A percentile compares a stretch with the other conserved stretches of the same genome.
Conservation (phyloP, 768 basidiomycete genomes). For the Trametes maxima region DNA sequence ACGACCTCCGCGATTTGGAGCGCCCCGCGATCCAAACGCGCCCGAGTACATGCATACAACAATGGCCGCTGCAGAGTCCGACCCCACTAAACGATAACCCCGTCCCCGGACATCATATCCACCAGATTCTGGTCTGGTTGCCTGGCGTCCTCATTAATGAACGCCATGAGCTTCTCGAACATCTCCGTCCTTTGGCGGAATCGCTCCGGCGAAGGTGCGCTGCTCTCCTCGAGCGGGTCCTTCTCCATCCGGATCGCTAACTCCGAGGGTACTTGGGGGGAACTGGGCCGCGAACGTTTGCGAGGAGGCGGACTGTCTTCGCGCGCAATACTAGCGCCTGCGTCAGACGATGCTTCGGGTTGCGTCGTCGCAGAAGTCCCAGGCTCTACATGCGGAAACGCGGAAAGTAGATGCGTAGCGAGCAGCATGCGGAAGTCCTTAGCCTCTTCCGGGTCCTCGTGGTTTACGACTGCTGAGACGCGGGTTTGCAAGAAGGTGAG, state of each 20-base stretch:
- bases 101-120: slow-evolving; percentile 54
- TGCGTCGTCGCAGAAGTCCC: not conserved
- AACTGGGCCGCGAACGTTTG: slow-evolving; percentile 46
- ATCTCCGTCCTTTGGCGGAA: slow-evolving; percentile 69
- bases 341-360: slow-evolving; percentile 1
- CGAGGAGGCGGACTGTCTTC: slow-evolving; percentile 18
- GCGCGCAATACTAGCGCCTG: slow-evolving; percentile 30
- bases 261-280: not conserved
- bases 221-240: slow-evolving; percentile 28
- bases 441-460: slow-evolving; percentile 61
- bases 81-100: not conserved
- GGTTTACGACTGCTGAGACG: slow-evolving; percentile 73
- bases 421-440: slow-evolving; percentile 66
- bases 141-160: slow-evolving; percentile 63
- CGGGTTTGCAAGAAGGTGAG: slow-evolving; percentile 71
- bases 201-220: slow-evolving; percentile 44
- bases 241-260: slow-evolving; percentile 28
- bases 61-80: not conserved
- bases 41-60: not conserved
- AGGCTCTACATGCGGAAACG: not conserved
- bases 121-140: slow-evolving; percentile 66
- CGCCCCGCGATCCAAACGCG: not conserved
- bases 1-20: not conserved
- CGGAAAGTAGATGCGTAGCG: slow-evolving; percentile 55
- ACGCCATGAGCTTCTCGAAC: slow-evolving; percentile 67